Percentiles rank a stretch among this genome's conserved stretches.
phyloP scores from a whole-genome alignment of 2,329 filamentous ascomycete genomes.

The Fusarium nematophilum region DNA sequence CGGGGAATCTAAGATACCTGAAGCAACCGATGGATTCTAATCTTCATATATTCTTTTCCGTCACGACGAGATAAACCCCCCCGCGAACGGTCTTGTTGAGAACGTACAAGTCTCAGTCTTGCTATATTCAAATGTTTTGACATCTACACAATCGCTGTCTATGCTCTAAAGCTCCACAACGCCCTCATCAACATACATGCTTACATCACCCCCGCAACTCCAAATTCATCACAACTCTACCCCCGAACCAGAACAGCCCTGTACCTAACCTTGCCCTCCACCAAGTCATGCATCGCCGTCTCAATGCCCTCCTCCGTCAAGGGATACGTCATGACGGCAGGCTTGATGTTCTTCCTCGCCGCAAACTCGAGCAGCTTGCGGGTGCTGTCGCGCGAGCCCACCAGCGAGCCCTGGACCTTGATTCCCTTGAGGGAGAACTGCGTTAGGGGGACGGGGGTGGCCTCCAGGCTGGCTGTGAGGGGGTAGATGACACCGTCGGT shows the following conservation, averaged over 20 bases:
- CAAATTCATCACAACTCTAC: too few relatives aligned
- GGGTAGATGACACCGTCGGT: constrained; percentile 31
- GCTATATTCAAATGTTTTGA: too few relatives aligned
- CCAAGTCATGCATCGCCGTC: constrained; percentile 49
- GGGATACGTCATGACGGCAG: constrained; percentile 43
- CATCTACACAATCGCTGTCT: too few relatives aligned
- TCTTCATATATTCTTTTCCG: too few relatives aligned
- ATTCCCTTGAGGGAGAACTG: constrained; percentile 30
- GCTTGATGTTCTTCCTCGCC: constrained; percentile 41
- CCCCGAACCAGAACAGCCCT: constrained; percentile 44
- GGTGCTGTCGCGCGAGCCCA: constrained; percentile 24
- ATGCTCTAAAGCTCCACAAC: too few relatives aligned
- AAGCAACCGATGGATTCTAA: too few relatives aligned
- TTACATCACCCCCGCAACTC: too few relatives aligned
- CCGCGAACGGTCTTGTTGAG: too few relatives aligned
- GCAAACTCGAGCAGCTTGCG: constrained; percentile 45
- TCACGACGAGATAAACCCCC: too few relatives aligned
- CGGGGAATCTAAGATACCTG: too few relatives aligned
- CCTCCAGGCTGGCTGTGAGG: constrained; percentile 23
- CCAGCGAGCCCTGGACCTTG: constrained; percentile 18
- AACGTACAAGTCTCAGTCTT: too few relatives aligned
- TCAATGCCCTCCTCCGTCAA: constrained; percentile 48
- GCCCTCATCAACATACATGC: too few relatives aligned
- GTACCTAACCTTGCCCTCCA: constrained; percentile 48
- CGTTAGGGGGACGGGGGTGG: constrained; percentile 26